Evolutionary conservation across 2,329 filamentous ascomycete species (phyloP).

Genomic region (Podosphaera aphanis): DNA sequence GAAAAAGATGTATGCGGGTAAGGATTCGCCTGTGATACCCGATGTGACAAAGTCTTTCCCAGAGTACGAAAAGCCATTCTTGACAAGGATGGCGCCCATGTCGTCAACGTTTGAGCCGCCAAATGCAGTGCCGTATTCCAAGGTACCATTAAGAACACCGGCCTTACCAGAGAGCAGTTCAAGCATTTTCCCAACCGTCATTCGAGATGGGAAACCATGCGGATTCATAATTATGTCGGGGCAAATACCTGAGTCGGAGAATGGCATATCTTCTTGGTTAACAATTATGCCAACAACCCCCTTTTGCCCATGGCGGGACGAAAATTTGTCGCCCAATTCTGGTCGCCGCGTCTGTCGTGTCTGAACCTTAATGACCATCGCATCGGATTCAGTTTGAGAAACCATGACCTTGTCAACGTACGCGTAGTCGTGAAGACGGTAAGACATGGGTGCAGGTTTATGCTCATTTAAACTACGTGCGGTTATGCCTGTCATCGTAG

Average conservation of each 20-base stretch:
- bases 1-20: conserved; percentile 94
- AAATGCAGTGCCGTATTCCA: conserved; percentile 78
- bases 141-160: conserved; percentile 59
- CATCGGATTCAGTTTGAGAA: conserved; percentile 69
- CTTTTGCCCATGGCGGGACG: conserved; percentile 92
- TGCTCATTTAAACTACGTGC: conserved; percentile 37
- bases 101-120: conserved; percentile 67
- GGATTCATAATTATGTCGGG: conserved; percentile 99
- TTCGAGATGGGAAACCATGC: conserved; percentile 96
- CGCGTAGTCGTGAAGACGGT: conserved; percentile 60
- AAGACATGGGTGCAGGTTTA: conserved; percentile 44
- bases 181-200: conserved; percentile 96
- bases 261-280: conserved; percentile 90
- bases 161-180: conserved; percentile 90
- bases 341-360: conserved; percentile 88
- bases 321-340: conserved; percentile 95
- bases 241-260: conserved; percentile 71
- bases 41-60: conserved; percentile 94
- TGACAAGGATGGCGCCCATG: conserved; percentile 66
- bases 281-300: conserved; percentile 94
- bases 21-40: conserved; percentile 78
- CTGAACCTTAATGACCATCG: conserved; percentile 74
- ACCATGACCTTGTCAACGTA: conserved; percentile 96
- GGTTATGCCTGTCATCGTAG: conserved; percentile 47
- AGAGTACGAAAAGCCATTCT: conserved; percentile 83